phyloP scores from a whole-genome alignment of 345 rosid species.

The Xanthoceras sorbifolium region DNA sequence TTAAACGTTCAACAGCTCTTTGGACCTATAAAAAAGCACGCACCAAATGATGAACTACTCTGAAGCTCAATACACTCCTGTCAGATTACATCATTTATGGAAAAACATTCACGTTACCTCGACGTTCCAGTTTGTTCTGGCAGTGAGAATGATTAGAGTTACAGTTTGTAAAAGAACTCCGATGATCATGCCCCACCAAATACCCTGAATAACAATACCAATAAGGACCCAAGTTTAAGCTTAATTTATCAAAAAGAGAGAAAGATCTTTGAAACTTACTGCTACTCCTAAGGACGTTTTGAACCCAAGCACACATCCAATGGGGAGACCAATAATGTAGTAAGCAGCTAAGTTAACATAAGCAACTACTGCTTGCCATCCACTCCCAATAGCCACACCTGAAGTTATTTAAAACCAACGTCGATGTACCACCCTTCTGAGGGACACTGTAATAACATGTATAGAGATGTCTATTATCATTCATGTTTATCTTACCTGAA shows the following conservation, averaged over 20 bases:
- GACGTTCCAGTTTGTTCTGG: slow-evolving; percentile 69
- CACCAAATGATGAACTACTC: background rate
- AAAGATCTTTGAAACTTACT: slow-evolving; percentile 41
- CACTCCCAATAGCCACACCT: slow-evolving; percentile 99
- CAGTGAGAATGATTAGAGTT: slow-evolving; percentile 65
- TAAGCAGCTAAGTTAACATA: slow-evolving; percentile 77
- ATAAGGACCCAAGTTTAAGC: background rate
- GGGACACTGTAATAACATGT: too few relatives aligned
- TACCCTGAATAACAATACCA: slow-evolving; percentile 48
- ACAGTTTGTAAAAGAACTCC: slow-evolving; percentile 76
- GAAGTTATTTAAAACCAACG: background rate
- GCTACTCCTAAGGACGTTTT: slow-evolving; percentile 64
- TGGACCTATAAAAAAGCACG: slow-evolving; percentile 51
- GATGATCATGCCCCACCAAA: slow-evolving; percentile 95
- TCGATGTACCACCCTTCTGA: background rate
- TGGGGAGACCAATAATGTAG: slow-evolving; percentile 85
- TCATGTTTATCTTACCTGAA: slow-evolving; percentile 66
- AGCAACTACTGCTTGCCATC: slow-evolving; percentile 95
- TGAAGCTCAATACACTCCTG: background rate
- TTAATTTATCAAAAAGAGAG: background rate
- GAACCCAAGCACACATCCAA: slow-evolving; percentile 91
- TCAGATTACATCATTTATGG: background rate
- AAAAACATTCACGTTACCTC: slow-evolving; percentile 53
- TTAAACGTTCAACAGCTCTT: slow-evolving; percentile 56
- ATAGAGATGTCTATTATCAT: too few relatives aligned